Conservation (phyloP, 2,329 filamentous ascomycete genomes). For the Verruconis gallopava region DNA sequence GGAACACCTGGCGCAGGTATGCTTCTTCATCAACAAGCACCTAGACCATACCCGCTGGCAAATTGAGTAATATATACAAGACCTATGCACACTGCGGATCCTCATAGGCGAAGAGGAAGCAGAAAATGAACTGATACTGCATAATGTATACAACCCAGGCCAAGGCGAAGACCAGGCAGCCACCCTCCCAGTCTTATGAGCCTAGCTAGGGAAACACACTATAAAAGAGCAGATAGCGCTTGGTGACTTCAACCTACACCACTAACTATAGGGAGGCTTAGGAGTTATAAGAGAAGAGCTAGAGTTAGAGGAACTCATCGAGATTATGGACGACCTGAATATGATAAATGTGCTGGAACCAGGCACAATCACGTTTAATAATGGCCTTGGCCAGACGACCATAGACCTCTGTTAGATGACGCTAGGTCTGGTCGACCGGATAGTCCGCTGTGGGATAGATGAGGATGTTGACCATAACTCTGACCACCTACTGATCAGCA, state of each 20-base stretch:
- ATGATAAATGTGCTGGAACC: constrained; percentile 9
- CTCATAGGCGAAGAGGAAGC: neutral
- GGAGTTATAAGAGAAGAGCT: constrained; percentile 8
- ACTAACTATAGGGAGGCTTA: constrained; percentile 11
- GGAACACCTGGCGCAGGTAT: too few species aligned
- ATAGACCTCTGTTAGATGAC: constrained; percentile 13
- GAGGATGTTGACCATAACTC: constrained; percentile 15
- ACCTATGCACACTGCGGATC: neutral
- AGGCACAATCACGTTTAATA: constrained; percentile 11
- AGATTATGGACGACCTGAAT: constrained; percentile 12
- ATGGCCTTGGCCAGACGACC: constrained; percentile 9
- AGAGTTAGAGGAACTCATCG: constrained; percentile 11
- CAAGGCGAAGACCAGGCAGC: neutral
- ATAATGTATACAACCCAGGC: constrained; percentile 1
- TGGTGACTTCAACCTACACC: constrained; percentile 4
- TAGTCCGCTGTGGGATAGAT: constrained; percentile 12
- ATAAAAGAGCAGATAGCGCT: neutral
- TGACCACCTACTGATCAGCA: constrained; percentile 16
- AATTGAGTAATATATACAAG: too few species aligned
- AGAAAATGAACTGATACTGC: neutral
- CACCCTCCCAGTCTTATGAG: too few species aligned
- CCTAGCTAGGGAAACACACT: too few species aligned
- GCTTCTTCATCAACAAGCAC: too few species aligned
- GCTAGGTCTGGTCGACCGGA: constrained; percentile 10
- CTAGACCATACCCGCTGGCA: too few species aligned